These are phyloP conservation scores for Alisma plantagoaquatica DNA, from an alignment of 106 monocot genomes.

Conservation along the genomic window DNA sequence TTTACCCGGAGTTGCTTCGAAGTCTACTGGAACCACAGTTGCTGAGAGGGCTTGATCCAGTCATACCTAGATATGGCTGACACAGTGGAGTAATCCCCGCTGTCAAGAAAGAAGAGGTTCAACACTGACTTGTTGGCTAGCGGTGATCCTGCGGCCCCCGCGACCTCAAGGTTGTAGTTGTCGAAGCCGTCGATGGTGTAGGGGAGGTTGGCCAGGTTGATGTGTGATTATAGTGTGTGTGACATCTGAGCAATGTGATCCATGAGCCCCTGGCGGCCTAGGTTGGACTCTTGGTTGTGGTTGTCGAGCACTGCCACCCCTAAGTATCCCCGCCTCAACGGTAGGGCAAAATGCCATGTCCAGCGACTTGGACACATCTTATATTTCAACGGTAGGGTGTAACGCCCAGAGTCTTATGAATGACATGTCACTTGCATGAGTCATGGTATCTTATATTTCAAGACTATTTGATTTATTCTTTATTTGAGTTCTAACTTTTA, in stretches of 20 bases:
- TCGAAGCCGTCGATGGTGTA: constrained; percentile 63
- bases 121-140: constrained; percentile 59
- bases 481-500: too few relatives aligned
- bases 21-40: constrained; percentile 65
- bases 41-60: constrained; percentile 85
- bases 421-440: too few relatives aligned
- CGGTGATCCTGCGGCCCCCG: constrained; percentile 33
- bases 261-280: constrained; percentile 61
- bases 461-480: too few relatives aligned
- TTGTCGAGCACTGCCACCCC: constrained; percentile 82
- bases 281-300: constrained; percentile 73
- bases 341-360: constrained; percentile 55
- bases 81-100: constrained; percentile 67
- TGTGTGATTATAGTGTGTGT: constrained; percentile 34
- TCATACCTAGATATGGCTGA: constrained; percentile 40
- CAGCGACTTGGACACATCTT: too few relatives aligned
- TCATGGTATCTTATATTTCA: too few relatives aligned
- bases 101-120: too few relatives aligned
- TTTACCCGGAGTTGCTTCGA: constrained; percentile 55
- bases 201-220: constrained; percentile 39
- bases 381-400: too few relatives aligned
- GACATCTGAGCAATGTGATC: constrained; percentile 44
- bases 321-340: constrained; percentile 45
- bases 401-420: too few relatives aligned
- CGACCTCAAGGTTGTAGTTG: too few relatives aligned